Evolutionary conservation across 2,329 filamentous ascomycete genomes (phyloP).

Genomic region (Arachnopeziza araneosa): DNA sequence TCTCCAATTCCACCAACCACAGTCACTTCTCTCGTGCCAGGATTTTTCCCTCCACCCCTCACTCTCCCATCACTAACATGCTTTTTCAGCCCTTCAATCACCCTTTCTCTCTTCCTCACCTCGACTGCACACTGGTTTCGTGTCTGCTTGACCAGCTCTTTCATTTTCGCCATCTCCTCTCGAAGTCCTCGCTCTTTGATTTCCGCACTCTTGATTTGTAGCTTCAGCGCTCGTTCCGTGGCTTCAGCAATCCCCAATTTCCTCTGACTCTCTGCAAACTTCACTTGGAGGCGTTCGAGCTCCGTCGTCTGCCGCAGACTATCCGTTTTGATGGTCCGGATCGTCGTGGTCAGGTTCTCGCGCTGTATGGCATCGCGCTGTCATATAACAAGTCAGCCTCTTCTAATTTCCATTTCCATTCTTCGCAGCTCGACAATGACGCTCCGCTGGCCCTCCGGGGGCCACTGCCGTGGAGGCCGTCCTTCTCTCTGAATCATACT

Average conservation of each 20-base stretch:
- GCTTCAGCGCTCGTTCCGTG: constrained; percentile 63
- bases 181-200: constrained; percentile 68
- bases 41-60: constrained; percentile 49
- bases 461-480: too few relatives aligned
- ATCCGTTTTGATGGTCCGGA: constrained; percentile 71
- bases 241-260: constrained; percentile 57
- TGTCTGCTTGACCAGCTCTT: constrained; percentile 74
- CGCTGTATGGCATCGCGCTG: constrained; percentile 86
- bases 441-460: too few relatives aligned
- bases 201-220: constrained; percentile 69
- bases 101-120: constrained; percentile 80
- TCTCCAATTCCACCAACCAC: constrained; percentile 48
- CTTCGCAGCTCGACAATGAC: not conserved
- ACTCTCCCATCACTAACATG: constrained; percentile 70
- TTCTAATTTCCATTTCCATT: not conserved
- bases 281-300: constrained; percentile 52
- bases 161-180: constrained; percentile 76
- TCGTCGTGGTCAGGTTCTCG: constrained; percentile 72
- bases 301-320: constrained; percentile 68
- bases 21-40: constrained; percentile 50
- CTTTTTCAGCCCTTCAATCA: constrained; percentile 83
- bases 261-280: constrained; percentile 48
- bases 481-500: constrained; percentile 29
- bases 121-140: constrained; percentile 85
- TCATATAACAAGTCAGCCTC: constrained; percentile 1